phyloP scores from a whole-genome alignment of 805 yeast species.

The Nakazawaea pomicola region DNA sequence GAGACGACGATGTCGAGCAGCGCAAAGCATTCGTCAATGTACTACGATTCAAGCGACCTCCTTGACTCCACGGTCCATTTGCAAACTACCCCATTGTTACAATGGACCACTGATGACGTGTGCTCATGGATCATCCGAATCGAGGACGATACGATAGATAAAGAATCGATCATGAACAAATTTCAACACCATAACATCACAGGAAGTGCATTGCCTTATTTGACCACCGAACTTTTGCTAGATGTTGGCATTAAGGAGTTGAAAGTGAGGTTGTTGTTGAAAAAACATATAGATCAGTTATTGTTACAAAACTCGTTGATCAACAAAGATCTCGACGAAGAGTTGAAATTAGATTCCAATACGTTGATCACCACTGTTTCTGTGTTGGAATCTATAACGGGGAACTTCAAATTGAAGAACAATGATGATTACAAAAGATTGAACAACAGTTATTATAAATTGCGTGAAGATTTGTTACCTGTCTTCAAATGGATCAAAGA shows the following conservation, averaged over 20 bases:
- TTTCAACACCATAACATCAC: constrained; percentile 60
- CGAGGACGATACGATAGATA: neutral
- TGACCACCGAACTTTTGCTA: constrained; percentile 63
- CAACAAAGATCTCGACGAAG: constrained; percentile 15
- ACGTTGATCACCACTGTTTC: constrained; percentile 9
- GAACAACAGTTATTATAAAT: constrained; percentile 47
- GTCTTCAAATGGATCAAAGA: constrained; percentile 59
- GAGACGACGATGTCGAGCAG: no score
- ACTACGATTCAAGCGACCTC: neutral
- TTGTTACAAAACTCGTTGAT: constrained; percentile 29
- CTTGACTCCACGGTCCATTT: neutral
- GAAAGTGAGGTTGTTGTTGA: constrained; percentile 53
- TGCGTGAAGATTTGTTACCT: constrained; percentile 63
- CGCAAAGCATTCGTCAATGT: neutral
- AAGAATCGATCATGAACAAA: neutral
- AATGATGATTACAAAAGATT: constrained; percentile 30
- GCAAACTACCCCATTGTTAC: neutral
- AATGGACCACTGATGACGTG: constrained; percentile 12
- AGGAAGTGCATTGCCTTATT: constrained; percentile 66
- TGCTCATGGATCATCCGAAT: neutral
- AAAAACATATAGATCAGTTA: constrained; percentile 54
- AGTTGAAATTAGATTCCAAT: constrained; percentile 1
- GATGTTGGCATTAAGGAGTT: constrained; percentile 63
- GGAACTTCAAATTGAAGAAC: neutral
- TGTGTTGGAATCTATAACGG: constrained; percentile 5